Percentiles rank a stretch among this genome's conserved stretches.
Conservation (phyloP, 345 rosid species). For the Geranium rotundifolium region DNA sequence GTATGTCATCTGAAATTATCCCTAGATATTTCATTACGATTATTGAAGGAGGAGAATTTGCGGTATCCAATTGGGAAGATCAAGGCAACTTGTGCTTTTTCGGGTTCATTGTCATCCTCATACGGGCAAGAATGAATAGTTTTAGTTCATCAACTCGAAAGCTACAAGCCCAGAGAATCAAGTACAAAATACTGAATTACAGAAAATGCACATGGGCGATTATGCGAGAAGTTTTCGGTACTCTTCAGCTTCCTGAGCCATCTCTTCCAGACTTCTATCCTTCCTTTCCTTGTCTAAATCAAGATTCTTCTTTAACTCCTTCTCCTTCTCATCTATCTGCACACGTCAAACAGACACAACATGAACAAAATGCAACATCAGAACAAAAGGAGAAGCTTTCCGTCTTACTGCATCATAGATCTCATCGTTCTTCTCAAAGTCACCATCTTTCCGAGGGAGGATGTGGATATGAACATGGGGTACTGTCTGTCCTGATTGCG, state of each 20-base stretch:
- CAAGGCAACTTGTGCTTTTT: no score
- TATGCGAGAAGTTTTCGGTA: background rate
- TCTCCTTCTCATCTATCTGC: constrained; percentile 1
- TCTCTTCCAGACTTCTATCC: constrained; percentile 1
- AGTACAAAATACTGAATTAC: no score
- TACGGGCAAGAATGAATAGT: no score
- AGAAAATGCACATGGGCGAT: no score
- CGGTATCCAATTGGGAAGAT: no score
- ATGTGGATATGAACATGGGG: constrained; percentile 90
- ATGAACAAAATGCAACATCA: background rate
- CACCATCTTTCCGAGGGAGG: constrained; percentile 68
- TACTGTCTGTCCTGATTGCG: constrained; percentile 88
- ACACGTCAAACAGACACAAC: background rate
- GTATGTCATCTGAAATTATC: no score
- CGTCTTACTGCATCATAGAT: constrained; percentile 75
- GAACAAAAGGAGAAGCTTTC: background rate
- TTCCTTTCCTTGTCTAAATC: constrained; percentile 3
- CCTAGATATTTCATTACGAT: no score
- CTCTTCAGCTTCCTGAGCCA: constrained; percentile 2
- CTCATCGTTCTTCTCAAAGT: constrained; percentile 87
- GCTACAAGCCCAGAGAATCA: no score
- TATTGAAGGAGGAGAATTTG: no score
- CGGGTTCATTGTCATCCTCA: no score
- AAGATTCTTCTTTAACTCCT: constrained; percentile 1
- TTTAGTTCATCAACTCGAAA: no score